Percentiles rank a stretch among this genome's conserved stretches.
Conservation (phyloP, 2,329 filamentous ascomycete species). For the Helotiales sp. region DNA sequence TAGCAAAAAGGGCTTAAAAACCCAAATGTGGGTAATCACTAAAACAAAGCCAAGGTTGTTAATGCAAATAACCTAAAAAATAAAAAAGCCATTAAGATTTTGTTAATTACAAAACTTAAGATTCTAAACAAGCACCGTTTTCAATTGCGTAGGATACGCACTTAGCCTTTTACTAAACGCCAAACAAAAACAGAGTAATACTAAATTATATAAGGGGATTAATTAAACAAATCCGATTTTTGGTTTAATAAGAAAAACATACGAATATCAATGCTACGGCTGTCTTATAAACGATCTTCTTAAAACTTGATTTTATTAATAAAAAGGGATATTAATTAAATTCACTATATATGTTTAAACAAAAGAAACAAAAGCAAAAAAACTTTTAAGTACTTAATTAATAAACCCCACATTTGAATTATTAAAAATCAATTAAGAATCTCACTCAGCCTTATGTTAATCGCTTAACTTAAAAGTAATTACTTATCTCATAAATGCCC, state of each 20-base stretch:
- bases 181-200: conserved; percentile 31
- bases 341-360: conserved; percentile 28
- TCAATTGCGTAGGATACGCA: conserved; percentile 29
- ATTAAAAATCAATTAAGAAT: conserved; percentile 35
- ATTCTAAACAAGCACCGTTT: conserved; percentile 24
- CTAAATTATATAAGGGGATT: conserved; percentile 30
- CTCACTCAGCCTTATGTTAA: conserved; percentile 31
- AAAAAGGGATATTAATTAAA: conserved; percentile 28
- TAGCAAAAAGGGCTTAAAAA: conserved; percentile 22
- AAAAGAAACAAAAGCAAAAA: conserved; percentile 28
- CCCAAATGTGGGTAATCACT: too few relatives aligned
- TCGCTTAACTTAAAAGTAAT: conserved; percentile 33
- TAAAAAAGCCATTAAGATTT: conserved; percentile 26
- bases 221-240: conserved; percentile 30
- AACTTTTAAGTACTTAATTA: conserved; percentile 34
- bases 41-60: too few relatives aligned
- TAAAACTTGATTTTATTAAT: conserved; percentile 26
- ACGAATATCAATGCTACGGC: conserved; percentile 28
- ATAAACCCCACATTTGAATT: conserved; percentile 24
- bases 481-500: conserved; percentile 18
- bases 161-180: conserved; percentile 24
- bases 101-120: conserved; percentile 25
- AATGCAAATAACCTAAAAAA: conserved; percentile 22
- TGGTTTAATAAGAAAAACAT: conserved; percentile 35
- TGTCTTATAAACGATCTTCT: conserved; percentile 28